Evolutionary conservation across 495 filamentous ascomycete genomes (phyloP).

Genomic region (Platismatia glauca): DNA sequence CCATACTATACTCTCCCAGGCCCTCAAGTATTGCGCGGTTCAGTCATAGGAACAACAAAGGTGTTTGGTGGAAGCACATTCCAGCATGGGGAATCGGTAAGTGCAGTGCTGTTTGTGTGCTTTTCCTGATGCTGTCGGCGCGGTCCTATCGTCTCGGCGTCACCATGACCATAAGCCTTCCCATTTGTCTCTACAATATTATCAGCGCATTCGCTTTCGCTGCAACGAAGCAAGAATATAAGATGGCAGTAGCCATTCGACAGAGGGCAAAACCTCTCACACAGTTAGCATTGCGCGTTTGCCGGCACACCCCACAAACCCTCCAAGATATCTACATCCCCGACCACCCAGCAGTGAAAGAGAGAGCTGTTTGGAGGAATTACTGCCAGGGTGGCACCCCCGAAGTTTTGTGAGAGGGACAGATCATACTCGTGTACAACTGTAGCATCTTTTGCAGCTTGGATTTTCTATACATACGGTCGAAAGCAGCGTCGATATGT

Average conservation of each 20-base stretch:
- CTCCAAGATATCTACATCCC: background rate
- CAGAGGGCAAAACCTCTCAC: background rate
- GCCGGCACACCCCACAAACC: background rate
- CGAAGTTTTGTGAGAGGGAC: background rate
- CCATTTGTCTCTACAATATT: background rate
- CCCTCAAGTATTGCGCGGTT: background rate
- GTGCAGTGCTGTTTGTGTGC: constrained; percentile 5
- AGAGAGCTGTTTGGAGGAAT: background rate
- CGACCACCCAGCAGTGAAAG: background rate
- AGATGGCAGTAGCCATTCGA: background rate
- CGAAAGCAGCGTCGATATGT: background rate
- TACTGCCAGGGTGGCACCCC: background rate
- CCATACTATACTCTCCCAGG: background rate
- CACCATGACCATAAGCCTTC: background rate
- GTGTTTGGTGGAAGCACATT: constrained; percentile 6
- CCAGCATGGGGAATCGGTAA: constrained; percentile 20
- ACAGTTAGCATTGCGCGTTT: background rate
- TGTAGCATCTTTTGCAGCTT: background rate
- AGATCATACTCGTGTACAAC: background rate
- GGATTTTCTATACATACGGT: background rate
- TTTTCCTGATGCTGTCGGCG: background rate
- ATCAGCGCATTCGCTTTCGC: background rate
- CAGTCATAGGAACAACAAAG: background rate
- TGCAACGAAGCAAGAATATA: background rate
- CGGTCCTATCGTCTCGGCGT: background rate